Base-by-base conservation (phyloP, 345 rosid genomes). In the Citrus sp. region DNA sequence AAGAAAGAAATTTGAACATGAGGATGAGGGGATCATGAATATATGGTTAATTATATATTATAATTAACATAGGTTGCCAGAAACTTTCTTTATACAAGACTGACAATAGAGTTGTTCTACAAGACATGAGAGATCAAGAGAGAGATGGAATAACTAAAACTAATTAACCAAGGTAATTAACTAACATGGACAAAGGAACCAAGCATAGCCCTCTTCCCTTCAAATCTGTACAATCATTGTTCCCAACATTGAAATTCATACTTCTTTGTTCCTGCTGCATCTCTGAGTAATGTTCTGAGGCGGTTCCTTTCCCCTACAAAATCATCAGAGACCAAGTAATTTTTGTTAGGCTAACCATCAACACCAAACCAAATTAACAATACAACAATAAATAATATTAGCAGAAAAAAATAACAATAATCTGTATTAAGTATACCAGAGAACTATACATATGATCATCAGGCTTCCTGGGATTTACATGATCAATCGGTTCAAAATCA, bases 131-230 rank as follows among this genome's bases (percentile, higher is more conserved):
- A 30, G 62, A 40, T 27, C 56, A 1, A 58, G 74, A 35, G 73
- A 55, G 73, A 55, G 61, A 67, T 28, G 32, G 32, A 6, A 24
- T 10, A 38, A 58, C 46, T 51, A 70, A 69, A 75, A 86, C 80
- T 76, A 78, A 84, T 84, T 78, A 90, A 84, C 88, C 88, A 61
- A 86, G 83, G 73, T 85, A 86, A 61, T 91, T 85, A 82, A 91
- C 83, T 79, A 94, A 87, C 93, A 89, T 82, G 83, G 98, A 90
- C 58, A 90, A 65, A 82, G 91, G 98, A 80, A 92, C 91, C 85
- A 92, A 82, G 80, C 98, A 89, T 75, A 92, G 74, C 19, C 98
- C 98, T 82, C 89, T 89, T 74, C 91, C 86, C 86, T 88, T 88
- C 79, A 94, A 79, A 80, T 89, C 91, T 72, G 87, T 72, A 66